A percentile compares a stretch with the other conserved stretches of the same genome.
Evolutionary conservation across 805 yeast species (phyloP).

Genomic region (Debaryomyces prosopidis): DNA sequence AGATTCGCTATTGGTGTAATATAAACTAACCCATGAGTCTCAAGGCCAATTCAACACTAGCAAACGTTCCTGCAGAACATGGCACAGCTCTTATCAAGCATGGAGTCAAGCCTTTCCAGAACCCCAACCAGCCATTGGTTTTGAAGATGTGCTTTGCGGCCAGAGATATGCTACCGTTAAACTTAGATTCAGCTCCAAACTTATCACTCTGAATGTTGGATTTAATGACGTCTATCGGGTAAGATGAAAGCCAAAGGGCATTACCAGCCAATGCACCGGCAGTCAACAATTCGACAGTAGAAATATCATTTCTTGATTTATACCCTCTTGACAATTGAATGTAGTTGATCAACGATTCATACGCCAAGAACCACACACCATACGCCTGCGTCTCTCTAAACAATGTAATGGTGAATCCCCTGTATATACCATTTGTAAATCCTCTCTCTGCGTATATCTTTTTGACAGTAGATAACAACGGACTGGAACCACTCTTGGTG

Average conservation of each 20-base stretch:
- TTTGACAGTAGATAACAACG: slow-evolving; percentile 36
- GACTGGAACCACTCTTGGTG: slow-evolving; percentile 13
- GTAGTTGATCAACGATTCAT: slow-evolving; percentile 53
- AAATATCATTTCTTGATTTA: slow-evolving; percentile 46
- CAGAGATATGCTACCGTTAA: slow-evolving; percentile 35
- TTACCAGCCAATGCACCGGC: slow-evolving; percentile 72
- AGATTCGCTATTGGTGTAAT: too few relatives aligned
- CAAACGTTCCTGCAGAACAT: slow-evolving; percentile 74
- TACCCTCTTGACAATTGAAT: slow-evolving; percentile 34
- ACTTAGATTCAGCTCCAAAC: slow-evolving; percentile 45
- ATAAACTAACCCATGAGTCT: slow-evolving; percentile 47
- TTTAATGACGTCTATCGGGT: slow-evolving; percentile 55
- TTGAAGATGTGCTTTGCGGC: slow-evolving; percentile 42
- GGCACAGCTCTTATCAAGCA: slow-evolving; percentile 62
- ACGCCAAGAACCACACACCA: slow-evolving; percentile 72
- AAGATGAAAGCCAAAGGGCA: slow-evolving; percentile 59
- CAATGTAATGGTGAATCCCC: slow-evolving; percentile 57
- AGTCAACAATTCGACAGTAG: slow-evolving; percentile 54
- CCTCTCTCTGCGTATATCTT: slow-evolving; percentile 47
- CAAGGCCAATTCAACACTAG: slow-evolving; percentile 69
- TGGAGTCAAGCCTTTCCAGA: slow-evolving; percentile 65
- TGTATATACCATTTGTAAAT: slow-evolving; percentile 45
- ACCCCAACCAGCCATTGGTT: slow-evolving; percentile 49
- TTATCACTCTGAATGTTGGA: slow-evolving; percentile 54
- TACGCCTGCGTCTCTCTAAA: slow-evolving; percentile 69